Conservation (phyloP, 75 land plant species). For the Picea glauca region DNA sequence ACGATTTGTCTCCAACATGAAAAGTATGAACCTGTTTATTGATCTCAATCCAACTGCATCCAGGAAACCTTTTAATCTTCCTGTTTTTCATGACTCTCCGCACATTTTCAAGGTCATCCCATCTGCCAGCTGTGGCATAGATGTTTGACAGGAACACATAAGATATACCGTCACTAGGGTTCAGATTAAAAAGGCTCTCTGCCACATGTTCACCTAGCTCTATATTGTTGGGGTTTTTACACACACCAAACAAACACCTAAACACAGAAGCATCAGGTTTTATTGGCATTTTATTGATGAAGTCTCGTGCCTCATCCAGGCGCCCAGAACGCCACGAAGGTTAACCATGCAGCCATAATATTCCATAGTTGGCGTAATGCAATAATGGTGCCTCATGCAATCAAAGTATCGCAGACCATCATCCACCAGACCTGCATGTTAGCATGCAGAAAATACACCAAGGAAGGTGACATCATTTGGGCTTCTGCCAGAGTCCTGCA, state of each 20-base stretch:
- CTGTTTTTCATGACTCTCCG: neutral
- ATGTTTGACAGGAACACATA: constrained; percentile 9
- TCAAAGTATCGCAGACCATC: neutral
- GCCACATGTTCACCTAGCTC: constrained; percentile 9
- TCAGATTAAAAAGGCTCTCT: neutral
- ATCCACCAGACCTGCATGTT: constrained; percentile 13
- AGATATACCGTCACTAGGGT: neutral
- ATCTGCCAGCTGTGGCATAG: constrained; percentile 1
- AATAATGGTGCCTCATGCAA: neutral
- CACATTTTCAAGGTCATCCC: neutral
- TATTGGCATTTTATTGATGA: constrained; percentile 1
- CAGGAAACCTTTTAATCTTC: neutral
- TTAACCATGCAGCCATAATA: neutral
- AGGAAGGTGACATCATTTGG: constrained; percentile 37
- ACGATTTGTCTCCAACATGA: neutral
- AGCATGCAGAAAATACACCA: too few species aligned
- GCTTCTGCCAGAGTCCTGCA: constrained; percentile 31
- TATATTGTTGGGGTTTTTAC: constrained; percentile 7
- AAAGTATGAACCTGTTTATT: neutral
- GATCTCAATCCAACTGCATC: constrained; percentile 8
- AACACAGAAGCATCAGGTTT: constrained; percentile 9
- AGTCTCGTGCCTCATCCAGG: neutral
- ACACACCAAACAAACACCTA: constrained; percentile 19
- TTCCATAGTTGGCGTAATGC: too few species aligned
- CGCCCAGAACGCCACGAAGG: neutral